A percentile compares a stretch with the other conserved stretches of the same genome.
phyloP scores from a whole-genome alignment of 345 rosid genomes.

The Melaleuca quinquenervia region DNA sequence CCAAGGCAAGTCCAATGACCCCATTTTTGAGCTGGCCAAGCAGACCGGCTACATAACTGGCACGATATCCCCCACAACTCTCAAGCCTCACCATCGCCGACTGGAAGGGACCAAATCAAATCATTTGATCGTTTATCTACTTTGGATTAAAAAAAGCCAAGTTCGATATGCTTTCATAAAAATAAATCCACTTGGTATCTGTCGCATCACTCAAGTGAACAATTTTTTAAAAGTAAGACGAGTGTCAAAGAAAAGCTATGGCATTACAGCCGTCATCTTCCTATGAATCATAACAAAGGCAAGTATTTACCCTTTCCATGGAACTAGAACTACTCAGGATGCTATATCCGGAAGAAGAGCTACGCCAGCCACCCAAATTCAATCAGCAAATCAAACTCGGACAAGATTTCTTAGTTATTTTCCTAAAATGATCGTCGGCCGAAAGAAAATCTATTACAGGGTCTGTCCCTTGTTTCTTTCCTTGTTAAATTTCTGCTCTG shows the following conservation, averaged over 20 bases:
- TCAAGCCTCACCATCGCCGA: constrained; percentile 25
- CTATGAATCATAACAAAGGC: not conserved
- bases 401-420: not conserved
- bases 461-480: not conserved
- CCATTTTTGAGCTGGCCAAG: constrained; percentile 14
- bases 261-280: not conserved
- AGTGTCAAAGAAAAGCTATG: not conserved
- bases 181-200: not conserved
- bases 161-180: not conserved
- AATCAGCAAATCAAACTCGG: not conserved
- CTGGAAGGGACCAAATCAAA: constrained; percentile 18
- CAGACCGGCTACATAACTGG: constrained; percentile 30
- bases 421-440: not conserved
- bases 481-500: not conserved
- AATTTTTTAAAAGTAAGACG: not conserved
- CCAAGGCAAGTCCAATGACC: constrained; percentile 34
- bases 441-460: not conserved
- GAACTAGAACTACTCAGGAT: not conserved
- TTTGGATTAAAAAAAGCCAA: not conserved
- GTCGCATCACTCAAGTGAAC: not conserved
- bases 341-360: not conserved
- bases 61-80: constrained; percentile 20
- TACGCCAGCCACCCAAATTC: not conserved
- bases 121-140: not conserved
- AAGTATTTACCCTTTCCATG: not conserved